A percentile compares a stretch with the other conserved stretches of the same genome.
phyloP scores from a whole-genome alignment of 768 basidiomycete species.

The Hortiboletus campestris region DNA sequence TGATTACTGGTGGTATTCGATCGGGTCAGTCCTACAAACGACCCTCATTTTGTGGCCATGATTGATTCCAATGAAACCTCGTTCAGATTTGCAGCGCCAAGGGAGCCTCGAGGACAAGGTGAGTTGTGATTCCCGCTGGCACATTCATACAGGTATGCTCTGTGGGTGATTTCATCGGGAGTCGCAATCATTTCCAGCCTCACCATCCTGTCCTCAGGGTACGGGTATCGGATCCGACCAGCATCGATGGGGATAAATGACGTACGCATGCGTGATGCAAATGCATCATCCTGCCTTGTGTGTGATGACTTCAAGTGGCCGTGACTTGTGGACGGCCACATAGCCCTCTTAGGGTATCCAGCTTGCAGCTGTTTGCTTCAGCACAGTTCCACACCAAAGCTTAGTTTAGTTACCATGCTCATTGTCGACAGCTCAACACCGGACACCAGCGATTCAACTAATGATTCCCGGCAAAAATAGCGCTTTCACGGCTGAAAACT shows the following conservation, averaged over 20 bases:
- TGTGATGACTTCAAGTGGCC: background rate
- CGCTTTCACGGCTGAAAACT: background rate
- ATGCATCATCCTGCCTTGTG: background rate
- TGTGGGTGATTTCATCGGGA: background rate
- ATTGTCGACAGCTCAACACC: background rate
- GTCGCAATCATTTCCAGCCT: background rate
- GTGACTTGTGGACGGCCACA: background rate
- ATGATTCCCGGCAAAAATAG: background rate
- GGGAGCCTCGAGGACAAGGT: conserved; percentile 16
- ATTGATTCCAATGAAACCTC: background rate
- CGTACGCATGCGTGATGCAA: background rate
- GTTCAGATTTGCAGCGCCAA: background rate
- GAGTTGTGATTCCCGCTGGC: conserved; percentile 5
- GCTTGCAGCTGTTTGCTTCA: background rate
- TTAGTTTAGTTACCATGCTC: background rate
- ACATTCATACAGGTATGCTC: background rate
- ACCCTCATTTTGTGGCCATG: background rate
- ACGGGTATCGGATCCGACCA: background rate
- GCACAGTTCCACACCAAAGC: background rate
- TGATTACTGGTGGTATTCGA: conserved; percentile 4
- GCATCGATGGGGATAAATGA: background rate
- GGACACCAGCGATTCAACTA: background rate
- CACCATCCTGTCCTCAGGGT: background rate
- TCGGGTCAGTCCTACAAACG: background rate
- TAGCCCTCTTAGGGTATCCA: background rate